These are phyloP conservation scores for Triticum dicoccoides DNA, from an alignment of 176 grass and related monocot genomes.

Conservation along the genomic window DNA sequence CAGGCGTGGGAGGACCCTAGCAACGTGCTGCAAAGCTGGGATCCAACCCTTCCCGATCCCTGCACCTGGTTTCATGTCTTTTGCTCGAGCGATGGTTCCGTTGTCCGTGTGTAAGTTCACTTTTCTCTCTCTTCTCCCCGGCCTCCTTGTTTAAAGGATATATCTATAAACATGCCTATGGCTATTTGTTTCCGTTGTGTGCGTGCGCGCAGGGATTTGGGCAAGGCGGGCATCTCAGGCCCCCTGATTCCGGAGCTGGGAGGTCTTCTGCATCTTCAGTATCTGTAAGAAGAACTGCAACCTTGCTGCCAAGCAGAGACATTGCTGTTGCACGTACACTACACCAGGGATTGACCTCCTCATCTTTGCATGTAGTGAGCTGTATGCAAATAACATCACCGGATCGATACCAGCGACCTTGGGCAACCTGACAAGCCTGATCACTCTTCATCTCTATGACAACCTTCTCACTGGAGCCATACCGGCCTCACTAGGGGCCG, in stretches of 20 bases:
- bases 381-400: conserved; percentile 10
- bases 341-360: not conserved
- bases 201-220: conserved; percentile 36
- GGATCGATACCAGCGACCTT: conserved; percentile 19
- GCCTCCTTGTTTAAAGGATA: not conserved
- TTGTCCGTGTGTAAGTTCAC: conserved; percentile 34
- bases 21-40: conserved; percentile 39
- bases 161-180: too few species aligned
- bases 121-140: not conserved
- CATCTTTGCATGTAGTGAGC: conserved; percentile 11
- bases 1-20: conserved; percentile 22
- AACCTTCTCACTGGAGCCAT: conserved; percentile 5
- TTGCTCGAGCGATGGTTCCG: conserved; percentile 28
- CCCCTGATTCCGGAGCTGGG: conserved; percentile 42
- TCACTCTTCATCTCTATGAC: conserved; percentile 20
- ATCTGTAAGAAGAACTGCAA: conserved; percentile 22
- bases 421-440: conserved; percentile 14
- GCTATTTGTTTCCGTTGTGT: too few species aligned
- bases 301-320: not conserved
- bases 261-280: conserved; percentile 30
- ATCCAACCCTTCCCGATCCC: conserved; percentile 42
- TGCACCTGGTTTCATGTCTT: conserved; percentile 45
- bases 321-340: not conserved
- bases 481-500: not conserved
- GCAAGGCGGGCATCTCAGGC: conserved; percentile 30